Base-by-base conservation (phyloP, 192 early-diverging fungal genomes). In the Glomus cerebriforme region DNA sequence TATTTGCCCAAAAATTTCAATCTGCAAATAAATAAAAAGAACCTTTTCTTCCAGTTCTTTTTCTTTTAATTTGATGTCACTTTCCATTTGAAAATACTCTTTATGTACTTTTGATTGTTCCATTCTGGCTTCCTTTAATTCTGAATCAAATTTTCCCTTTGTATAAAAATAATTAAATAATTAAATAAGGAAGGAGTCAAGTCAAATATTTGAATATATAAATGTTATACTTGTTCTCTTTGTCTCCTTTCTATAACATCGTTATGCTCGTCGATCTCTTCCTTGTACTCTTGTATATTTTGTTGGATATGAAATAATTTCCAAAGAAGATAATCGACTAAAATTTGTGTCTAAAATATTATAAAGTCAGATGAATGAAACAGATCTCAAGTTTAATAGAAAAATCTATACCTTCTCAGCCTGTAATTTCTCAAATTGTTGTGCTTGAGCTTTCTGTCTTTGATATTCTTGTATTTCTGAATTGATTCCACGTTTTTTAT, bases 391-490 rank as follows among this genome's bases (percentile, higher is more conserved):
- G 17, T 67, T 34, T 47, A 12, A 29, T 47, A 22, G 43, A 32
- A 1, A 59, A 22, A 34, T 27, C 12, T 63, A 63, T 84, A 89
- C 92, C 77, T 87, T 88, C 82, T 94, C 82, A 17, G 79, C 76
- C 26, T 88, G 79, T 77, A 93, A 73, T 15, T 85, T 83, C 71
- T 95, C 91, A 83, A 93, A 99, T 22, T 89, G 83, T 62, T 96
- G 94, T 19, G 95, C 94, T 75, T 99, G 96, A 29, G 92, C 92
- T 78, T 96, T 96, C 82, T 99, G 96, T 79, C 95, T 95, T 59
- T 90, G 87, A 81, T 95, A 95, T 74, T 96, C 93, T 83, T 97
- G 97, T 79, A 98, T 93, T 79, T 99, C 97, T 1, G 92, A 87
- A 29, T 89, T 92, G 19, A 99, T 92, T 2, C 92, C 94, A 59